Evolutionary conservation across 2,329 filamentous ascomycete genomes (phyloP), one percentile per base, ranked within the genome.

Genomic region (Akanthomyces dipterigenus): DNA sequence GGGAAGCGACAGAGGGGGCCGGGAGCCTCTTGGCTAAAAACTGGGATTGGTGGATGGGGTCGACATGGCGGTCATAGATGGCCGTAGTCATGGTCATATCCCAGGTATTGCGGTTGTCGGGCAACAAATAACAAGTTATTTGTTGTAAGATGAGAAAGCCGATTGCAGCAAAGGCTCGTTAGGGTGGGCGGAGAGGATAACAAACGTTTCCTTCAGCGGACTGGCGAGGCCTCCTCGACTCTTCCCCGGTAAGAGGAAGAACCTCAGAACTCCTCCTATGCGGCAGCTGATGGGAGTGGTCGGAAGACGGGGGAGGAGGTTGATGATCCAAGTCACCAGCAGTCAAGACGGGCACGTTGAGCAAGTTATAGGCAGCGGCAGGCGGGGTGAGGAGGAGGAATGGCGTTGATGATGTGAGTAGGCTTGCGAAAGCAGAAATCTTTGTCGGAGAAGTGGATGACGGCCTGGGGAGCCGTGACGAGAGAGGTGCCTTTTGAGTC

Each of bases 191-290:
- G 83, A 95, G 96, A 79, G 88, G 89, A 82, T 93, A 96, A 80
- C 88, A 89, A 82, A 91, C 90, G 84, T 91, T 89, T 88, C 88
- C 91, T 84, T 90, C 84, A 83, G 83, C 88, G 84, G 88, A 87
- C 86, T 90, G 90, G 88, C 91, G 89, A 91, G 90, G 91, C 89
- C 91, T 93, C 89, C 89, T 91, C 90, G 92, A 96, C 91, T 95
- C 95, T 96, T 93, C 95, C 95, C 93, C 93, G 78, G 81, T 82
- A 82, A 95, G 93, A 96, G 93, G 93, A 98, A 98, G 93, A 96
- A 93, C 89, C 90, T 88, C 85, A 86, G 86, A 88, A 88, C 86
- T 86, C 88, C 89, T 96, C 90, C 91, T 98, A 99, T 99, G 93
- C 95, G 95, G 95, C 95, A 98, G 93, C 91, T 96, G 89, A 85